Conservation (phyloP, 257 asterid species). For the Anisodus tanguticus region DNA sequence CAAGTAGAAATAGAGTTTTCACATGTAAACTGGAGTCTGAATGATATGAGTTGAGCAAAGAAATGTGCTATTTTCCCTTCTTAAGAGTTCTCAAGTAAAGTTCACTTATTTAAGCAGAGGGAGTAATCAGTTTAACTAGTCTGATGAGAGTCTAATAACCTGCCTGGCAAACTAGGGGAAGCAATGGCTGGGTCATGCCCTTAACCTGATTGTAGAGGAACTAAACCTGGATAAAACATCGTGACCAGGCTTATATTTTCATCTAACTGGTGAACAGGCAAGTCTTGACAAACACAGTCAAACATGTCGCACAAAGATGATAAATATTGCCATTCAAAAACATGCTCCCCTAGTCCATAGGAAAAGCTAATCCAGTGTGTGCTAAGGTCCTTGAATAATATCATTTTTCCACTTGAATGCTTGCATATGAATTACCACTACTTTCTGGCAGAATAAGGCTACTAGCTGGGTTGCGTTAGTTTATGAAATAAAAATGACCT, state of each 20-base stretch:
- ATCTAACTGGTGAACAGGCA: background rate
- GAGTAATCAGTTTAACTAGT: background rate
- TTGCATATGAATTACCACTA: background rate
- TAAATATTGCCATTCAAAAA: background rate
- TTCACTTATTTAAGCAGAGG: background rate
- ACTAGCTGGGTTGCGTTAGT: slow-evolving; percentile 1
- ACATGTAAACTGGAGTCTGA: background rate
- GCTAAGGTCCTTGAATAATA: background rate
- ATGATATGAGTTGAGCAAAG: background rate
- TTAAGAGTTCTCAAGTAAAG: background rate
- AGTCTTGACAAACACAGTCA: slow-evolving; percentile 1
- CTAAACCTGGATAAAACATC: background rate
- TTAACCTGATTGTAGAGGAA: background rate
- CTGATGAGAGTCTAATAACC: background rate
- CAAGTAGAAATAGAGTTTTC: slow-evolving; percentile 17
- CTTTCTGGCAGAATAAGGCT: slow-evolving; percentile 23
- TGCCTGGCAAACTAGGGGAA: slow-evolving; percentile 5
- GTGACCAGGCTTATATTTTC: background rate
- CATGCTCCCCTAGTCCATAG: background rate
- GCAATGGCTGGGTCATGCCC: background rate
- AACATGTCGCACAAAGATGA: background rate
- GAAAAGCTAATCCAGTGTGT: background rate
- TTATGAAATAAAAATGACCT: background rate
- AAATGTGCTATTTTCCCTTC: background rate
- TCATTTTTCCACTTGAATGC: slow-evolving; percentile 8